Evolutionary conservation across 257 asterid genomes (phyloP).

Genomic region (Henckelia pumila): DNA sequence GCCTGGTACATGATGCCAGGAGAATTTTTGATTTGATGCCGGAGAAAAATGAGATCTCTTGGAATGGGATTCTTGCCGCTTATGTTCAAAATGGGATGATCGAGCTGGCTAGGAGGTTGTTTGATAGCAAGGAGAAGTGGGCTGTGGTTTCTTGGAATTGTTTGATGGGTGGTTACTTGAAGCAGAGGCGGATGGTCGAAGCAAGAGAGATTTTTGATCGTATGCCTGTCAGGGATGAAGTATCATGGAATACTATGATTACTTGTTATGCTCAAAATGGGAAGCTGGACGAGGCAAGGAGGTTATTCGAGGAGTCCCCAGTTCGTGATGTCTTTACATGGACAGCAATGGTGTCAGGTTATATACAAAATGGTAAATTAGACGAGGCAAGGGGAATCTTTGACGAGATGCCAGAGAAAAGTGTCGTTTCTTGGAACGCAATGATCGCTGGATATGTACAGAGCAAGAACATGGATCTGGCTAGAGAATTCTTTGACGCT

Average conservation of each 20-base stretch:
- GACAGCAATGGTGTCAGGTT: slow-evolving; percentile 90
- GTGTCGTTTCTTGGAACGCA: slow-evolving; percentile 85
- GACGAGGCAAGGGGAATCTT: slow-evolving; percentile 70
- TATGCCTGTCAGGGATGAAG: slow-evolving; percentile 75
- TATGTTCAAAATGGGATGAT: slow-evolving; percentile 80
- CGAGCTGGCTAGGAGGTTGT: slow-evolving; percentile 75
- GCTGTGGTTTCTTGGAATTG: slow-evolving; percentile 90
- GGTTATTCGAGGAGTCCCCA: slow-evolving; percentile 69
- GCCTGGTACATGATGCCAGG: slow-evolving; percentile 74
- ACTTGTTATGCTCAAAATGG: slow-evolving; percentile 81
- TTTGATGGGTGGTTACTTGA: slow-evolving; percentile 90
- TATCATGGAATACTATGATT: slow-evolving; percentile 88
- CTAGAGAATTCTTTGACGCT: slow-evolving; percentile 68
- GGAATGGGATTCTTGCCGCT: slow-evolving; percentile 90
- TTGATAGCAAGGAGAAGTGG: slow-evolving; percentile 72
- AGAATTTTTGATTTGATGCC: slow-evolving; percentile 70
- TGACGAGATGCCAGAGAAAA: slow-evolving; percentile 78
- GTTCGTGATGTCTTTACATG: slow-evolving; percentile 71
- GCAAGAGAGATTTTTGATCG: slow-evolving; percentile 60
- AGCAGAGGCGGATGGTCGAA: slow-evolving; percentile 67
- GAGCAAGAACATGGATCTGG: slow-evolving; percentile 62
- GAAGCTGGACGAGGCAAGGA: slow-evolving; percentile 58
- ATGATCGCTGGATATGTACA: slow-evolving; percentile 90
- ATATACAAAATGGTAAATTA: slow-evolving; percentile 72
- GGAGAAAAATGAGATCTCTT: slow-evolving; percentile 75